Conservation (phyloP, 805 yeast genomes). For the Saccharomycopsis fermentans region DNA sequence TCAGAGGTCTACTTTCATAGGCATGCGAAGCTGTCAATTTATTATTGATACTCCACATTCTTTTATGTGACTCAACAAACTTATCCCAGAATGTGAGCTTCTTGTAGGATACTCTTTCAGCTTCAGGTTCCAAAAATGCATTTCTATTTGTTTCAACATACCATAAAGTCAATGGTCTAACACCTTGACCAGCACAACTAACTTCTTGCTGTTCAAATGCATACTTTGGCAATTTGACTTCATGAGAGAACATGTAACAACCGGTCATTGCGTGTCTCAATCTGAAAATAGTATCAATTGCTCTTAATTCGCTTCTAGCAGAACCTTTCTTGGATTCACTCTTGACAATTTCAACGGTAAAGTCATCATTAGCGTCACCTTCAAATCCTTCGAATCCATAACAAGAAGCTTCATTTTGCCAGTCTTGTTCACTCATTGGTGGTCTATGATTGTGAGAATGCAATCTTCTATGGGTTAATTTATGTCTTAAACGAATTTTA, state of each 20-base stretch:
- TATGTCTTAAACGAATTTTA: conserved; percentile 59
- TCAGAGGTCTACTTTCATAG: conserved; percentile 60
- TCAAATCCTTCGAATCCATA: conserved; percentile 69
- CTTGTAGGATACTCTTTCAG: conserved; percentile 44
- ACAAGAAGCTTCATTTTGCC: conserved; percentile 76
- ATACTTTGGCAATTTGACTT: conserved; percentile 69
- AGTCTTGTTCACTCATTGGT: conserved; percentile 62
- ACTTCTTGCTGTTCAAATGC: conserved; percentile 82
- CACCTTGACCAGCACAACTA: conserved; percentile 66
- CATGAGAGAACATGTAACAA: conserved; percentile 67
- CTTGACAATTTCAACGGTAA: conserved; percentile 61
- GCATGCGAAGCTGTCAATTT: conserved; percentile 60
- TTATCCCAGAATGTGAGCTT: conserved; percentile 46
- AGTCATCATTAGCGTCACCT: conserved; percentile 82
- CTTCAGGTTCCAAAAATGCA: conserved; percentile 32
- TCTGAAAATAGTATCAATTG: conserved; percentile 62
- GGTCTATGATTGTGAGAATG: conserved; percentile 80
- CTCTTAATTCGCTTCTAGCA: conserved; percentile 47
- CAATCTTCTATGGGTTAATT: conserved; percentile 49
- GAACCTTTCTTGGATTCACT: conserved; percentile 38
- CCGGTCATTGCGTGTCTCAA: conserved; percentile 74
- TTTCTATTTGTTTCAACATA: conserved; percentile 63
- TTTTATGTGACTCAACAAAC: conserved; percentile 52
- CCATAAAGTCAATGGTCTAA: conserved; percentile 52
- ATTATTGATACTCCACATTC: conserved; percentile 70